phyloP scores from a whole-genome alignment of 78 protist genomes.

The Cavenderia fasciculata region DNA sequence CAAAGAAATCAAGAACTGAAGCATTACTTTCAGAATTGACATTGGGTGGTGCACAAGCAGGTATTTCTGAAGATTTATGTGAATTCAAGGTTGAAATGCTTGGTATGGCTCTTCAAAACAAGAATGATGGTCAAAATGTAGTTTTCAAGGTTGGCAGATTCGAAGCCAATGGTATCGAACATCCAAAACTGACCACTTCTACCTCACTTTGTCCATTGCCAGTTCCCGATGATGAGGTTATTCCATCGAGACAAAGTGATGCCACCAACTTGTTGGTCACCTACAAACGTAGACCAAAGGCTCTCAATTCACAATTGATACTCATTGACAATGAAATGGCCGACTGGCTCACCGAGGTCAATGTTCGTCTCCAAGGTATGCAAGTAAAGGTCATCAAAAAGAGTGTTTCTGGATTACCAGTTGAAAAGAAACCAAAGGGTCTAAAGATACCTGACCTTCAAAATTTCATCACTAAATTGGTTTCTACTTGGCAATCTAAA shows the following conservation, averaged over 20 bases:
- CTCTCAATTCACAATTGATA: background rate
- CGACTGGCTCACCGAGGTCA: slow-evolving; percentile 55
- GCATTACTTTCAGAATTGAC: background rate
- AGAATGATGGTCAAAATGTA: slow-evolving; percentile 41
- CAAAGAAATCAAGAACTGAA: slow-evolving; percentile 19
- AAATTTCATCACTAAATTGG: slow-evolving; percentile 49
- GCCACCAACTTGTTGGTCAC: slow-evolving; percentile 45
- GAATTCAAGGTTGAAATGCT: slow-evolving; percentile 46
- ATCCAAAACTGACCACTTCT: slow-evolving; percentile 68
- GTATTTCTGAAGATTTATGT: background rate
- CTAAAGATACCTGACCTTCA: slow-evolving; percentile 61
- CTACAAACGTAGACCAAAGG: slow-evolving; percentile 44
- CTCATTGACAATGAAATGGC: slow-evolving; percentile 31
- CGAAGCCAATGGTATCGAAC: slow-evolving; percentile 73
- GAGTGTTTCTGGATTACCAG: background rate
- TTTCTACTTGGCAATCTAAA: slow-evolving; percentile 11
- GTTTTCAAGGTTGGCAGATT: slow-evolving; percentile 54
- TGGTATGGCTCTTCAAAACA: slow-evolving; percentile 32
- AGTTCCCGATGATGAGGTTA: slow-evolving; percentile 57
- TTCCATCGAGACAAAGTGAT: slow-evolving; percentile 43
- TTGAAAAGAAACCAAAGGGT: background rate
- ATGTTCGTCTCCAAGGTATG: slow-evolving; percentile 58
- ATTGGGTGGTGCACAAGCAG: background rate
- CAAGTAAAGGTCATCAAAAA: slow-evolving; percentile 58
- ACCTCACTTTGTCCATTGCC: slow-evolving; percentile 64